Evolutionary conservation across 2,329 filamentous ascomycete genomes (phyloP), one percentile per base, ranked within the genome.

Genomic region (Leptographium flavum): DNA sequence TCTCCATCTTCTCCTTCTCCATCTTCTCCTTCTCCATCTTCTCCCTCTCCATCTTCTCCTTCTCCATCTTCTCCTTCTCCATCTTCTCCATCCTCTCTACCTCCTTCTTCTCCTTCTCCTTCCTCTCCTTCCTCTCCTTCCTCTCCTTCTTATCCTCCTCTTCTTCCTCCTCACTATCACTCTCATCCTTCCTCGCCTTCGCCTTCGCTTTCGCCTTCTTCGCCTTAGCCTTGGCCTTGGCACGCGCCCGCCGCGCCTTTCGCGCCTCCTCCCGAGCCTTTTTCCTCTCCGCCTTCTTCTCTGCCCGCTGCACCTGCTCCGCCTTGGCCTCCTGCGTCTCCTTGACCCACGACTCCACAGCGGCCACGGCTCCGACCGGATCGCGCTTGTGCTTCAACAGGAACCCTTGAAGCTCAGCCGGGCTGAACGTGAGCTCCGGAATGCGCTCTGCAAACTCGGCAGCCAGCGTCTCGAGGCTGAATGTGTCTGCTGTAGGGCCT

Each of bases 321-420:
- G 67, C 61, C 53, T 65, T 64, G 52, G 69, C 69, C 53, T 65
- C 66, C 32, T 70, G 60, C 30, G 66, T 69, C 46, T 67, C 64
- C 23, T 61, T 56, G 1, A 76, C 62, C 68, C 75, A 79, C 10
- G 62, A 60, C 13, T 65, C 67, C 0, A 66, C 61, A 3, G 59
- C 62, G 8, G 60, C 64, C 4, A 78, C 60, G 0, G 70, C 75
- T 1, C 57, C 63, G 31, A 66, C 60, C 0, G 74, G 69, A 45
- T 65, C 59, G 10, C 67, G 65, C 63, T 79, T 79, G 54, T 77
- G 60, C 53, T 67, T 68, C 49, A 79, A 62, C 41, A 79, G 62
- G 45, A 69, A 69, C 5, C 75, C 75, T 55, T 79, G 75, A 5
- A 79, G 65, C 58, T 79, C 74, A 6, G 75, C 75, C 0, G 74